Percentiles rank a stretch among this genome's conserved stretches.
These are phyloP conservation scores for Ustilago nuda DNA, from an alignment of 1,284 basidiomycete species.

Conservation along the genomic window DNA sequence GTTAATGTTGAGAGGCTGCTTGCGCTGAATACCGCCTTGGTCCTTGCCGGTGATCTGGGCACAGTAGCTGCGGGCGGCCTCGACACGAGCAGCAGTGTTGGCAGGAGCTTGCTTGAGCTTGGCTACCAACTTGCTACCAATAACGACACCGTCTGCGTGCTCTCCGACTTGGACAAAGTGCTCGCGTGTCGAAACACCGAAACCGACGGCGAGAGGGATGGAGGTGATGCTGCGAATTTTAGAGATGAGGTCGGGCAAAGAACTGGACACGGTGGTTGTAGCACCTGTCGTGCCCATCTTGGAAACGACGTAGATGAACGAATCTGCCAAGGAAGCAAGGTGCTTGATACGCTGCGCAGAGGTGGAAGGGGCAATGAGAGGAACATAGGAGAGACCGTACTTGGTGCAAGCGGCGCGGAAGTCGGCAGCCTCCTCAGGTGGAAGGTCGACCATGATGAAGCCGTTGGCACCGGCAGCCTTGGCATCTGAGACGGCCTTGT, in stretches of 20 bases:
- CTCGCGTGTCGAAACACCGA: conserved; percentile 90
- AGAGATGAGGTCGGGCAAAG: conserved; percentile 66
- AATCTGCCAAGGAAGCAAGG: conserved; percentile 90
- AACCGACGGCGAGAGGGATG: conserved; percentile 92
- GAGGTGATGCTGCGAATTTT: conserved; percentile 72
- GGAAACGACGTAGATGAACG: conserved; percentile 88
- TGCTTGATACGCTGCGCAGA: conserved; percentile 87
- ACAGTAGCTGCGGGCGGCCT: conserved; percentile 73
- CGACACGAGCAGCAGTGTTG: conserved; percentile 69
- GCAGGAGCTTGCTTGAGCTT: conserved; percentile 76
- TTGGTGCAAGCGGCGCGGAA: conserved; percentile 89
- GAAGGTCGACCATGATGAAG: conserved; percentile 96
- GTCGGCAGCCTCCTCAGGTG: conserved; percentile 91
- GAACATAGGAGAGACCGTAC: conserved; percentile 92
- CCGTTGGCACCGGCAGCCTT: conserved; percentile 91
- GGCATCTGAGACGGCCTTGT: conserved; percentile 89
- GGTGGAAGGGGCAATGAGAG: conserved; percentile 94
- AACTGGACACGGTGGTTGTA: conserved; percentile 75
- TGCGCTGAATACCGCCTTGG: conserved; percentile 60
- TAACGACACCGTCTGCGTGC: conserved; percentile 88
- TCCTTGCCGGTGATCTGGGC: conserved; percentile 75
- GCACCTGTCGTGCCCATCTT: conserved; percentile 99
- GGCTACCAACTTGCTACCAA: conserved; percentile 86
- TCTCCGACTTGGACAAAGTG: conserved; percentile 89
- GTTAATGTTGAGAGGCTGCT: conserved; percentile 57